Percentiles rank a stretch among this genome's conserved stretches.
phyloP scores from a whole-genome alignment of 1,284 basidiomycete genomes.

The Ustilago sp. region DNA sequence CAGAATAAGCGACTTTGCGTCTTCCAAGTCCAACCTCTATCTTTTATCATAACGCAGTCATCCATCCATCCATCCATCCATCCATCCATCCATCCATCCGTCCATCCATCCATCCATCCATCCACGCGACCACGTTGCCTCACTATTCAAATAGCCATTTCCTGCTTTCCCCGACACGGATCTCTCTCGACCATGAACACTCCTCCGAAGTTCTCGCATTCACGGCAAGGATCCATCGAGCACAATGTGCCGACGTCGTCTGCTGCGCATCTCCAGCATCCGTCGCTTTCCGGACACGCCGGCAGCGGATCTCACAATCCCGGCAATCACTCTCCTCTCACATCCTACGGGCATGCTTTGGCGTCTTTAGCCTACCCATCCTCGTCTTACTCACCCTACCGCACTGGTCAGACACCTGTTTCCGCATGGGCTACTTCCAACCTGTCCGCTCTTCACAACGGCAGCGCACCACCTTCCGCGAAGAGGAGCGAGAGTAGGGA shows the following conservation, averaged over 20 bases:
- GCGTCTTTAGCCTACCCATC: conserved; percentile 49
- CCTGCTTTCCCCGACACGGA: background rate
- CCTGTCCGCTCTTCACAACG: conserved; percentile 31
- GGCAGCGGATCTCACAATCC: conserved; percentile 36
- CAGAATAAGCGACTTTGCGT: background rate
- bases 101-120: background rate
- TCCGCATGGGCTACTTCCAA: conserved; percentile 38
- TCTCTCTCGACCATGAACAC: conserved; percentile 41
- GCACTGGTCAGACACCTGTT: conserved; percentile 19
- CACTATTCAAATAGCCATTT: background rate
- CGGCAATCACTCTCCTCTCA: conserved; percentile 42
- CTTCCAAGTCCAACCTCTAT: background rate
- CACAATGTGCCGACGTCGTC: conserved; percentile 31
- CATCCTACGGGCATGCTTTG: conserved; percentile 43
- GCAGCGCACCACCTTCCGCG: conserved; percentile 26
- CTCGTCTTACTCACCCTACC: conserved; percentile 43
- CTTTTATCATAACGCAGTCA: background rate
- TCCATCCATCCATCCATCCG: background rate
- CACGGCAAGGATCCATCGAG: conserved; percentile 53
- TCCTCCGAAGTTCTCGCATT: conserved; percentile 50
- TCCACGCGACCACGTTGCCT: background rate
- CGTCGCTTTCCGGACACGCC: conserved; percentile 27
- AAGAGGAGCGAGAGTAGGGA: conserved; percentile 37
- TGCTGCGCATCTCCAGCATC: conserved; percentile 44
- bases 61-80: background rate